Conservation (phyloP, 352 stramenopile genomes). For the Plasmopara muralis region DNA sequence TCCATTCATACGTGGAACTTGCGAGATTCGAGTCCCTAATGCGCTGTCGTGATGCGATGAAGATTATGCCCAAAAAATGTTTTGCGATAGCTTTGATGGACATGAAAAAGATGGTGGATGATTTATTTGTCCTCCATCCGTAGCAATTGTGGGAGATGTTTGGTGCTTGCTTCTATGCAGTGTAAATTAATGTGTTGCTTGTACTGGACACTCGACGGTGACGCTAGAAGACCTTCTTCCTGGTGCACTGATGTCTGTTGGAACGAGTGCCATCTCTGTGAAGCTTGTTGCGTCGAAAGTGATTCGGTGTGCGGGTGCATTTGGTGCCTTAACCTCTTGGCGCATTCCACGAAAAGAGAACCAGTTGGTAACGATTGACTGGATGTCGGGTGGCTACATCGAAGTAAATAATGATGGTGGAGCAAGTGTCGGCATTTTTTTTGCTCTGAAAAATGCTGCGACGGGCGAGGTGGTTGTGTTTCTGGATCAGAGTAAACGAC, state of each 20-base stretch:
- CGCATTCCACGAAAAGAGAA: constrained; percentile 1
- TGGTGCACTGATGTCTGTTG: constrained; percentile 4
- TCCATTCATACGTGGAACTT: not conserved
- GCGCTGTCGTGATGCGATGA: not conserved
- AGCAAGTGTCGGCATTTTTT: constrained; percentile 26
- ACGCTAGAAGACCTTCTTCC: constrained; percentile 17
- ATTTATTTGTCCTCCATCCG: constrained; percentile 1
- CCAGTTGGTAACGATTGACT: constrained; percentile 1
- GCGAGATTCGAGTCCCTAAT: constrained; percentile 9
- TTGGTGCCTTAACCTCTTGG: constrained; percentile 4
- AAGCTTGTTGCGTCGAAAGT: constrained; percentile 10
- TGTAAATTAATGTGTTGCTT: constrained; percentile 31
- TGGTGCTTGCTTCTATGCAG: constrained; percentile 32
- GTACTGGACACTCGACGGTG: constrained; percentile 16
- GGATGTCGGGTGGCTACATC: constrained; percentile 19
- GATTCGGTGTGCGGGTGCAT: not conserved
- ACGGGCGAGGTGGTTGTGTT: constrained; percentile 10
- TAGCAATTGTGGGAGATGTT: constrained; percentile 20
- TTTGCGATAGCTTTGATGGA: constrained; percentile 1
- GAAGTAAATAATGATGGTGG: constrained; percentile 22
- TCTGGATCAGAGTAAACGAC: constrained; percentile 12
- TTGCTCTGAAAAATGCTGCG: constrained; percentile 23
- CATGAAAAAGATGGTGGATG: constrained; percentile 1
- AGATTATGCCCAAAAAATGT: not conserved
- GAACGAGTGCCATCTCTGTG: constrained; percentile 5